Evolutionary conservation across 176 grass and related monocot species (phyloP).

Genomic region (Oryza glumipatula): DNA sequence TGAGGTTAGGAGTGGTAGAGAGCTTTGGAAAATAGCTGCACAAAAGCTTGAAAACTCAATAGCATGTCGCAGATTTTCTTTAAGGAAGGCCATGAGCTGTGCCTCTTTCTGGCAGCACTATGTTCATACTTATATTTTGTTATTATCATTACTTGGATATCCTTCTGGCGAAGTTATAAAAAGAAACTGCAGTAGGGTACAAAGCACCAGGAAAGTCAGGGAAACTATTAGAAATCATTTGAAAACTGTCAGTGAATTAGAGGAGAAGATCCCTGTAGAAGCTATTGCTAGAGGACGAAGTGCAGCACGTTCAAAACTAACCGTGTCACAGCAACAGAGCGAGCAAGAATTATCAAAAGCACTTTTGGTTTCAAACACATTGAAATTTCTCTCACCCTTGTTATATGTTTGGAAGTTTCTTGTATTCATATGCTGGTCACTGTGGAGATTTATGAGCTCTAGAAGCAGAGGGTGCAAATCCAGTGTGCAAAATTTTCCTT

Average conservation of each 20-base stretch:
- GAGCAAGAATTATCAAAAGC: conserved; percentile 51
- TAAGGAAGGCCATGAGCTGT: conserved; percentile 53
- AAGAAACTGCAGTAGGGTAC: conserved; percentile 42
- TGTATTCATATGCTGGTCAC: conserved; percentile 46
- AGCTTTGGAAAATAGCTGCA: conserved; percentile 65
- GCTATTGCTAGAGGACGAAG: conserved; percentile 67
- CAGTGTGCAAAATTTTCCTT: conserved; percentile 39
- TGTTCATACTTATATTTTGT: conserved; percentile 65
- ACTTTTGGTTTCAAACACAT: conserved; percentile 37
- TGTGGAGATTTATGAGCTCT: conserved; percentile 30
- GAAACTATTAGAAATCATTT: conserved; percentile 52
- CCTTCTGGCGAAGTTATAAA: conserved; percentile 51
- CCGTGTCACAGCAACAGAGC: conserved; percentile 10
- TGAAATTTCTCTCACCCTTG: conserved; percentile 53
- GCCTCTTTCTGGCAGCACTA: conserved; percentile 63
- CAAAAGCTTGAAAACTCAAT: conserved; percentile 41
- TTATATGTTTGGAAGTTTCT: conserved; percentile 59
- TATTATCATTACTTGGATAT: conserved; percentile 70
- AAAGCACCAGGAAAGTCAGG: conserved; percentile 56
- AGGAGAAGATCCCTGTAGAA: conserved; percentile 73
- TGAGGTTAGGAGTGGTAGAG: conserved; percentile 58
- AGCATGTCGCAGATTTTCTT: conserved; percentile 41
- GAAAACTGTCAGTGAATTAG: conserved; percentile 59
- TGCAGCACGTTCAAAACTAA: conserved; percentile 62
- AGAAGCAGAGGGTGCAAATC: conserved; percentile 32